phyloP scores from a whole-genome alignment of 202 grass and related monocot species.

The Eragrostis tef region DNA sequence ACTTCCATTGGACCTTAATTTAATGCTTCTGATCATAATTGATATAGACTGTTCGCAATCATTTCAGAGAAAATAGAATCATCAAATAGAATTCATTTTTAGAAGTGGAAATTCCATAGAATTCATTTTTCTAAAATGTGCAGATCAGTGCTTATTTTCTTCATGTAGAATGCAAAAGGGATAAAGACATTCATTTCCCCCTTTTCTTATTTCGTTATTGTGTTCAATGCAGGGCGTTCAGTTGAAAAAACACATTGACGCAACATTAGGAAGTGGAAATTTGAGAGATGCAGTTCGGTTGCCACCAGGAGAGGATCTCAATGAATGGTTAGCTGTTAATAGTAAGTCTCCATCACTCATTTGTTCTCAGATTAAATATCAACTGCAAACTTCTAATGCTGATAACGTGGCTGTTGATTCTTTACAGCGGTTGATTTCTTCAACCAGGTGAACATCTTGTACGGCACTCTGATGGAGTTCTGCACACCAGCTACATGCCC shows the following conservation, averaged over 20 bases:
- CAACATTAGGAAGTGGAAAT: conserved; percentile 77
- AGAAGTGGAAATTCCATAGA: neutral
- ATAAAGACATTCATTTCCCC: neutral
- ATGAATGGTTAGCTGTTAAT: conserved; percentile 79
- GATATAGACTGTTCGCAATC: neutral
- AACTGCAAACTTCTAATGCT: neutral
- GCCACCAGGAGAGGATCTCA: conserved; percentile 72
- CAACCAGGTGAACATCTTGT: conserved; percentile 76
- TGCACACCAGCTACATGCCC: conserved; percentile 70
- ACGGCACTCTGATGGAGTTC: conserved; percentile 69
- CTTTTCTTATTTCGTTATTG: too few relatives aligned
- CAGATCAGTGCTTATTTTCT: neutral
- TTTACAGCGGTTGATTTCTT: conserved; percentile 78
- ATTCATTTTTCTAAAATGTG: neutral
- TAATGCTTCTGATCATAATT: conserved; percentile 13
- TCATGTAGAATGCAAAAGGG: neutral
- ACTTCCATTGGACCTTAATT: neutral
- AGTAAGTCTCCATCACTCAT: conserved; percentile 45
- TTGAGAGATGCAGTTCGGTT: conserved; percentile 68
- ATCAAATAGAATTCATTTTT: too few relatives aligned
- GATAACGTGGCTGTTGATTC: conserved; percentile 17
- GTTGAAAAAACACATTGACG: conserved; percentile 76
- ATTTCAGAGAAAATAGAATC: neutral
- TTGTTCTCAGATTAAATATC: neutral
- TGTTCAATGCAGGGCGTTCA: conserved; percentile 74